Conservation (phyloP, 228 moss, liverwort and hornwort genomes). For the Sphagnum magellanicum region DNA sequence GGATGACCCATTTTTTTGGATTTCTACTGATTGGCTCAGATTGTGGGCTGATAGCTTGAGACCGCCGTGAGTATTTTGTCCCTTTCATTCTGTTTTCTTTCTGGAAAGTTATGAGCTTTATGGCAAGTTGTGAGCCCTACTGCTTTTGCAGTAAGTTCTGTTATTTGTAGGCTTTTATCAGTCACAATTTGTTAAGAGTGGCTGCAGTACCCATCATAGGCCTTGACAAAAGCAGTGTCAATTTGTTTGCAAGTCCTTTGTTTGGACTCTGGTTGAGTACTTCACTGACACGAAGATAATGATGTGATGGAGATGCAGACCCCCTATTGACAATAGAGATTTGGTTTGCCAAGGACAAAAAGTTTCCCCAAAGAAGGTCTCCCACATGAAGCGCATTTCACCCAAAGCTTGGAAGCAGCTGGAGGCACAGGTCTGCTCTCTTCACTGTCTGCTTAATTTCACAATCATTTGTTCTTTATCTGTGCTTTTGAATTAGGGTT, state of each 20-base stretch:
- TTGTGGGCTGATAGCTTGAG: conserved; percentile 86
- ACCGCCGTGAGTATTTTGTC: conserved; percentile 62
- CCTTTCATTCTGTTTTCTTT: background rate
- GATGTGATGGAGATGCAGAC: conserved; percentile 33
- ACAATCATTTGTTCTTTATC: background rate
- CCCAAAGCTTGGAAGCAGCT: conserved; percentile 68
- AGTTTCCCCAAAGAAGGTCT: conserved; percentile 61
- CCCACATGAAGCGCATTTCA: conserved; percentile 82
- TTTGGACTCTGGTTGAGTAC: conserved; percentile 24
- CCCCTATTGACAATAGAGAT: conserved; percentile 54
- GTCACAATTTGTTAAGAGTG: too few relatives aligned
- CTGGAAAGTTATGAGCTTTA: too few relatives aligned
- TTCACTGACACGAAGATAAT: conserved; percentile 1
- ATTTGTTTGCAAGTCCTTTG: too few relatives aligned
- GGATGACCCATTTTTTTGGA: conserved; percentile 75
- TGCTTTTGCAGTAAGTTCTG: too few relatives aligned
- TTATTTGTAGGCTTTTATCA: too few relatives aligned
- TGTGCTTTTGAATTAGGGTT: background rate
- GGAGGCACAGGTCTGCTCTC: conserved; percentile 25
- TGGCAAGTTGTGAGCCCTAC: too few relatives aligned
- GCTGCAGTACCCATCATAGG: too few relatives aligned
- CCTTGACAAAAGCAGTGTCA: too few relatives aligned
- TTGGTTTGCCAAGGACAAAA: conserved; percentile 80
- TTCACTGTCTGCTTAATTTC: background rate
- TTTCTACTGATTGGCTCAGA: conserved; percentile 87